Base-by-base conservation (phyloP, 257 asterid genomes). In the Solanum raphanifolium region DNA sequence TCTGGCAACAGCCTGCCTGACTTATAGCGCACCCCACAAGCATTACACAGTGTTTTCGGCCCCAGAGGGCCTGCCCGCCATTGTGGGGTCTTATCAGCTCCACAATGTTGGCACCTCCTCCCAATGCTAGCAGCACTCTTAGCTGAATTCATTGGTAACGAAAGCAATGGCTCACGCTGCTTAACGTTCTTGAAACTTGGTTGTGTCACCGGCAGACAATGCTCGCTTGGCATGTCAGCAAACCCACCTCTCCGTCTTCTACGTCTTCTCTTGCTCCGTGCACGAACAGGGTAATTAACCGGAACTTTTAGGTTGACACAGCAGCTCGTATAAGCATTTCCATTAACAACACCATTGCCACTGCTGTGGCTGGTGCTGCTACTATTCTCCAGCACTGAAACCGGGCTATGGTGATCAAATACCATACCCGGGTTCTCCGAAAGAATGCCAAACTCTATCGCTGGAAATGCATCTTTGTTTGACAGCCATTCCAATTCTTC, bases 21-120 rank as follows among this genome's bases (percentile, higher is more conserved):
- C 92, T 95, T 96, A 86, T 89, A 96, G 82, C 99, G 91, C 62
- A 96, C 99, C 36, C 99, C 99, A 82, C 99, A 96, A 5, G 99
- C 98, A 38, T 96, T 96, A 88, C 99, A 96, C 20, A 96, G 93
- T 0, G 99, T 95, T 52, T 96, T 96, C 0, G 96, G 96, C 6
- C 99, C 99, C 93, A 90, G 91, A 0, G 99, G 99, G 0, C 99
- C 99, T 0, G 98, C 98, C 60, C 99, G 84, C 99, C 99, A 96
- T 87, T 95, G 98, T 0, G 99, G 99, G 3, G 99, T 96, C 92
- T 94, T 93, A 76, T 94, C 98, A 1, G 96, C 90, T 27, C 94
- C 95, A 89, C 99, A 96, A 83, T 96, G 99, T 89, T 90, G 72
- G 90, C 99, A 95, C 91, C 91, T 91, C 89, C 99, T 92, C 41